Base-by-base conservation (phyloP, 2,329 filamentous ascomycete species). In the Aspergillus hortae region DNA sequence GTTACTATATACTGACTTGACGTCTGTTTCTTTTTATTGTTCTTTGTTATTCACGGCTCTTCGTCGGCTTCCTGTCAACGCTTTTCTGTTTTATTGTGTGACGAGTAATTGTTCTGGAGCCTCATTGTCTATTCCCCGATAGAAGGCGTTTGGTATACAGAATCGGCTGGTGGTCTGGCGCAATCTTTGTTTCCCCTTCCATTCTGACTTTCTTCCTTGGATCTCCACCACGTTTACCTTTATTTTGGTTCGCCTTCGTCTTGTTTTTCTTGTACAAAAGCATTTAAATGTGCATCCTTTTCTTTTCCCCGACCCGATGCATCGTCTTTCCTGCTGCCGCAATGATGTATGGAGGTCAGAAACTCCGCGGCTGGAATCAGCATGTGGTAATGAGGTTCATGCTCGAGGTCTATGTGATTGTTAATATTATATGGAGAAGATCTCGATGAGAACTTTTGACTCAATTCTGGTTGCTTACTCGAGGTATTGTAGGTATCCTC, bases 91-190 rank as follows among this genome's bases (percentile, higher is more conserved):
- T 59, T 61, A 68, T 67, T 55, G 54, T 59, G 60, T 61, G 56
- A 62, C 57, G 59, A 62, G 56, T 61, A 61, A 60, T 60, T 57
- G 53, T 57, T 55, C 49, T 56, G 42, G 44, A 58, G 52, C 51
- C 46, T 58, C 44, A 56, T 60, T 64, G 51, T 62, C 62, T 68
- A 70, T 71, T 68, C 67, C 66, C 63, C 63, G 56, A 72, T 71
- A 70, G 67, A 70, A 67, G 66, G 68, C 66, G 70, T 70, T 66
- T 61, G 63, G 66, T 67, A 63, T 69, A 61, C 57, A 65, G 56
- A 59, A 56, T 62, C 56, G 59, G 61, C 50, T 55, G 67, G 66
- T 64, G 63, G 63, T 56, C 60, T 48, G 67, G 68, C 65, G 66
- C 67, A 63, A 61, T 38, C 6, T 53, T 42, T 44, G 32, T 52